Base-by-base conservation (phyloP, 2,329 filamentous ascomycete species). In the Penicillium sp. region DNA sequence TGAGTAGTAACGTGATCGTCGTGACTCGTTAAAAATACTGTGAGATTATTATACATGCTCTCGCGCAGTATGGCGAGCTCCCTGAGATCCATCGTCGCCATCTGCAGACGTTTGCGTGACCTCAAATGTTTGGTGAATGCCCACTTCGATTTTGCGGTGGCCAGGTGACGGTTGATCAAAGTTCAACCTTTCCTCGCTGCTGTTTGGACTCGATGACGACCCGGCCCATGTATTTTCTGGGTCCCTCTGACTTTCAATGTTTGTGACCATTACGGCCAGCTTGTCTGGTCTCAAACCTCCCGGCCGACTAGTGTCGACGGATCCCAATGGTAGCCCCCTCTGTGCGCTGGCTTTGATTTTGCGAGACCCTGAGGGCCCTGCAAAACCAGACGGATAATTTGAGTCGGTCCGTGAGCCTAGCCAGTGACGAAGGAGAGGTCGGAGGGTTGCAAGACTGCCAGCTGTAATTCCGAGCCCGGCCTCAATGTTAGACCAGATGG, bases 361-460 rank as follows among this genome's bases (percentile, higher is more conserved):
- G 6, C 58, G 64, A 9, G 63, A 65, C 4, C 45, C 51, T 6
- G 58, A 62, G 10, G 26, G 45, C 0, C 53, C 51, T 3, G 63
- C 63, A 23, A 64, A 63, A 0, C 63, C 60, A 7, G 60, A 51
- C 3, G 57, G 51, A 49, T 65, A 62, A 4, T 60, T 47, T n/a
- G 48, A 52, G 28, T 59, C 58, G 28, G 57, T 43, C 31, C 42
- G 43, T 3, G 62, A 59, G 15, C 66, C 63, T 12, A 63, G 56
- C 42, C 65, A 58, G 33, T 69, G 31, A 16, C 68, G 74, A 9
- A 81, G 64, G 0, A 81, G 70, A 0, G 79, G 79, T 2, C 77
- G 74, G 1, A 80, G 69, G 0, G 76, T 79, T 10, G 77, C 77
- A 13, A 80, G 70, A 56, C 71, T 75, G 4, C 72, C 76, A 9